phyloP scores from a whole-genome alignment of 1,139 yeast genomes.

The Lodderomyces oxycetoniae region DNA sequence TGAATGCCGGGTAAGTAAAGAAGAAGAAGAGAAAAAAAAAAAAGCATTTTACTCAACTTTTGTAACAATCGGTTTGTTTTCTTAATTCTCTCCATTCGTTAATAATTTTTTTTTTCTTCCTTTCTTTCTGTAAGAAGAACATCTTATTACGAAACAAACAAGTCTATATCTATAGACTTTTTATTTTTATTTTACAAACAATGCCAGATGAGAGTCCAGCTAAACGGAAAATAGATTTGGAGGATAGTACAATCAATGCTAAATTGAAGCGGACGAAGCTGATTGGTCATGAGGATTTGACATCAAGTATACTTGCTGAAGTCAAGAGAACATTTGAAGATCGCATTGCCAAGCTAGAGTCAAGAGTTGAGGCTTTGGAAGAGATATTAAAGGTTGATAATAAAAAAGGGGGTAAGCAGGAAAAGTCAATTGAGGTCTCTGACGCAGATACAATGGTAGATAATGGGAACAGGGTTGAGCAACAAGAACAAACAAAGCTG shows the following conservation, averaged over 20 bases:
- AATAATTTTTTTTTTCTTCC: no score
- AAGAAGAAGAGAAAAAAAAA: no score
- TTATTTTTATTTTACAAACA: no score
- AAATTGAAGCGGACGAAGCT: slow-evolving; percentile 14
- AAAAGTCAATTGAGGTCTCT: slow-evolving; percentile 4
- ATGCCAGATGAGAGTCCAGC: slow-evolving; percentile 18
- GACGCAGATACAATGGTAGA: background rate
- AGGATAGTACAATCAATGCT: slow-evolving; percentile 10
- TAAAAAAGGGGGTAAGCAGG: slow-evolving; percentile 4
- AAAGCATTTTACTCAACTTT: no score
- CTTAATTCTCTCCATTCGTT: no score
- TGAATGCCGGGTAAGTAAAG: no score
- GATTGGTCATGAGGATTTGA: slow-evolving; percentile 15
- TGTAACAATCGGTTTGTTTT: no score
- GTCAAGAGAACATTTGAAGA: slow-evolving; percentile 18
- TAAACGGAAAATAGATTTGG: slow-evolving; percentile 20
- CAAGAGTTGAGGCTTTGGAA: slow-evolving; percentile 18
- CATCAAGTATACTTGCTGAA: slow-evolving; percentile 17
- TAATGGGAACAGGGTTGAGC: no score
- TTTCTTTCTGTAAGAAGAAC: no score
- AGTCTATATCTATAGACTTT: no score
- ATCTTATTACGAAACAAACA: no score
- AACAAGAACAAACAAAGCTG: no score
- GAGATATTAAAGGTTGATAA: slow-evolving; percentile 7
- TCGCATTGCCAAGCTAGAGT: slow-evolving; percentile 19